Base-by-base conservation (phyloP, 805 yeast genomes). In the Henningerozyma blattae region DNA sequence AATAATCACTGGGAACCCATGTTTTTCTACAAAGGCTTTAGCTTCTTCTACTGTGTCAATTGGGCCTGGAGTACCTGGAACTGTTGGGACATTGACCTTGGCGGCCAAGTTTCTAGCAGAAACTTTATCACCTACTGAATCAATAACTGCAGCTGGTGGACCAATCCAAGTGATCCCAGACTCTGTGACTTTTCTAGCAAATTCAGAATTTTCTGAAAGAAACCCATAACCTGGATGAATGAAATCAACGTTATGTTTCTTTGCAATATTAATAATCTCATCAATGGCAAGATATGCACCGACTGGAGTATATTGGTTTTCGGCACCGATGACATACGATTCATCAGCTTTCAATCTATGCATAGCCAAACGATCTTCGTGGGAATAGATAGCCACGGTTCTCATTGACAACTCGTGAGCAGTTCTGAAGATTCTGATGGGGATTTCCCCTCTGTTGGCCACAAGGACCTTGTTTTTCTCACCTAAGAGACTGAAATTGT, bases 21-120 rank as follows among this genome's bases (percentile, higher is more conserved):
- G 71, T 62, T 85, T 54, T 30, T 64, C 72, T 25, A 87, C 96
- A 54, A 89, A 89, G 7, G 58, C 77, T 43, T 63, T 50, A 22
- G 97, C 97, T 50, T 89, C 85, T 37, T 68, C 77, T 17, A 77
- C 77, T 18, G 70, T 51, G 38, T 77, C 87, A 55, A 91, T 86
- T 42, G 98, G 97, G 27, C 97, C 98, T 6, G 93, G 94, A 12
- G 97, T 87, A 55, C 98, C 98, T 5, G 98, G 98, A 18, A 89
- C 96, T 26, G 78, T 80, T 12, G 98, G 97, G 15, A 89, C 98
- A 37, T 75, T 58, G 50, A 84, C 84, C 44, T 68, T 67, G 32
- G 69, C 71, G 34, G 98, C 98, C 50, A 89, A 69, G 46, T 66
- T 72, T 67, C 98, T 76, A 30, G 98, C 98, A 44, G 85, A 72